Percentiles rank a stretch among this genome's conserved stretches.
Conservation (phyloP, 805 yeast species). For the Spathaspora sp. region DNA sequence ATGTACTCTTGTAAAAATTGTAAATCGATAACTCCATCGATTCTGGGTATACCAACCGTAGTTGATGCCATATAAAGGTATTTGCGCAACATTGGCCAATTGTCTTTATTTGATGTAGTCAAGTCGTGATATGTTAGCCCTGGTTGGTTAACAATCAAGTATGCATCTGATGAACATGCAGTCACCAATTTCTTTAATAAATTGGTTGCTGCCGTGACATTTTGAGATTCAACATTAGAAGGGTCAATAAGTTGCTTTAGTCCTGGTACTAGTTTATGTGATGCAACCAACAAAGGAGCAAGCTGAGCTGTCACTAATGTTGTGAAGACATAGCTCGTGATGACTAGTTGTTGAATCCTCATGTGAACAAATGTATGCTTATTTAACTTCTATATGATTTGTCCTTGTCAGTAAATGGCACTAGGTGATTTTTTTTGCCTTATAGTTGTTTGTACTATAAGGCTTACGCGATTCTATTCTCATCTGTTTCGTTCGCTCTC, state of each 20-base stretch:
- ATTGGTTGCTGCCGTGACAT: constrained; percentile 24
- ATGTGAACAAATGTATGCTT: not conserved
- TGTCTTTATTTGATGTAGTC: constrained; percentile 24
- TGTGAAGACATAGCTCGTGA: not conserved
- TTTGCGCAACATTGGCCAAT: constrained; percentile 48
- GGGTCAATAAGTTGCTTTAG: constrained; percentile 19
- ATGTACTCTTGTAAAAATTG: constrained; percentile 40
- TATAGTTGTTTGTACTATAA: not conserved
- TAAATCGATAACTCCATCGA: constrained; percentile 38
- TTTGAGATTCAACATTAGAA: constrained; percentile 18
- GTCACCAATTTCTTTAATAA: constrained; percentile 34
- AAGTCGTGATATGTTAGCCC: constrained; percentile 31
- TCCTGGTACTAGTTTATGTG: constrained; percentile 35
- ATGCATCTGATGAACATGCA: constrained; percentile 36
- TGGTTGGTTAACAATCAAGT: constrained; percentile 36
- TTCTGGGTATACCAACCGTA: constrained; percentile 54
- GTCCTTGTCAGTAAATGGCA: not conserved
- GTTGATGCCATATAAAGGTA: constrained; percentile 58
- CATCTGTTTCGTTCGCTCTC: not conserved
- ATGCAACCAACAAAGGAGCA: constrained; percentile 33
- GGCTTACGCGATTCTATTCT: not conserved
- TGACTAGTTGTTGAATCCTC: not conserved
- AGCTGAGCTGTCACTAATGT: not conserved
- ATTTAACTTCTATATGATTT: not conserved
- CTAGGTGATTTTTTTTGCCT: not conserved